Conservation (phyloP, 2,329 filamentous ascomycete genomes). For the Ilyonectria sp. region DNA sequence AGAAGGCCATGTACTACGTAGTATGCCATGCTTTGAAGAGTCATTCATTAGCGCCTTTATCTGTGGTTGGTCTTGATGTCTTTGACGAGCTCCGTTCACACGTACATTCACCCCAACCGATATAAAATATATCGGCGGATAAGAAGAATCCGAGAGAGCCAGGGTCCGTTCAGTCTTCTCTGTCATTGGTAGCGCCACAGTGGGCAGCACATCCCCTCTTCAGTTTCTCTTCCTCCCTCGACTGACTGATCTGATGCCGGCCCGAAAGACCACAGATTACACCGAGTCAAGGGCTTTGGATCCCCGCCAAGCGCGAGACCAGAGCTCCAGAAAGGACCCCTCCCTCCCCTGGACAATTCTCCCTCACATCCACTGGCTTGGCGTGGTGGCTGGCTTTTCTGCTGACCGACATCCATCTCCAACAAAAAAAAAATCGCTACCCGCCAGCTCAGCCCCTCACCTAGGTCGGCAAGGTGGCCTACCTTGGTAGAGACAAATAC, state of each 20-base stretch:
- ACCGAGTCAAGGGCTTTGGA: slow-evolving; percentile 21
- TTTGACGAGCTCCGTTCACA: background rate
- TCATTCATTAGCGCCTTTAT: background rate
- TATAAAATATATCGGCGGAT: background rate
- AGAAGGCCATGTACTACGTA: background rate
- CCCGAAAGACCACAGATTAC: slow-evolving; percentile 29
- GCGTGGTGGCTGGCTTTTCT: slow-evolving; percentile 20
- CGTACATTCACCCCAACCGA: background rate
- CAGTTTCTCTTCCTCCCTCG: slow-evolving; percentile 2
- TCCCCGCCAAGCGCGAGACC: slow-evolving; percentile 18
- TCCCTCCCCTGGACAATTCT: slow-evolving; percentile 18
- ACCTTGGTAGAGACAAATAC: slow-evolving; percentile 28
- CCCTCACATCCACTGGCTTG: slow-evolving; percentile 18
- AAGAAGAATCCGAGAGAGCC: background rate
- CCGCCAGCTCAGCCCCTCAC: slow-evolving; percentile 31
- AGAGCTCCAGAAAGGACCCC: slow-evolving; percentile 22
- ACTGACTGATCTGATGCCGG: slow-evolving; percentile 24
- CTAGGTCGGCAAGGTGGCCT: slow-evolving; percentile 6
- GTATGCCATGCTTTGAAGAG: background rate
- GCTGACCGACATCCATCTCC: slow-evolving; percentile 22
- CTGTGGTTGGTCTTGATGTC: background rate
- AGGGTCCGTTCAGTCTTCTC: background rate
- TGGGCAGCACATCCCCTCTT: slow-evolving; percentile 3
- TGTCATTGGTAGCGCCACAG: background rate
- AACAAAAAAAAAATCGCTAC: slow-evolving; percentile 14